Percentiles rank a stretch among this genome's conserved stretches.
phyloP scores from a whole-genome alignment of 2,329 filamentous ascomycete genomes.

The Claviceps sp. region DNA sequence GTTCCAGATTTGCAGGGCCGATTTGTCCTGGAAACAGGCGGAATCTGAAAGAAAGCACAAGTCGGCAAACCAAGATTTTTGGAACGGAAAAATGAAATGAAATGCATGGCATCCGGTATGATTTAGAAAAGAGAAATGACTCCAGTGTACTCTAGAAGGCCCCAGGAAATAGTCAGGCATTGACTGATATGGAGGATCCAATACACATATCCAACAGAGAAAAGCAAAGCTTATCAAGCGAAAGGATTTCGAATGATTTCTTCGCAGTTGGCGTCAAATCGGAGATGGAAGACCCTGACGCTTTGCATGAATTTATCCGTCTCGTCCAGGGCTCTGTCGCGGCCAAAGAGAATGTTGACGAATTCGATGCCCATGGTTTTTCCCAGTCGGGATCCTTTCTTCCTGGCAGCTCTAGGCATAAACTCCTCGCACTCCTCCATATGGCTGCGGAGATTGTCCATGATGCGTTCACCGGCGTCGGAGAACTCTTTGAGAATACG shows the following conservation, averaged over 20 bases:
- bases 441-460: conserved; percentile 69
- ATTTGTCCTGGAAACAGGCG: not conserved
- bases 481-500: conserved; percentile 87
- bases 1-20: not conserved
- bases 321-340: conserved; percentile 75
- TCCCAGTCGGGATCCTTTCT: conserved; percentile 55
- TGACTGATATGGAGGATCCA: not conserved
- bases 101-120: too few relatives aligned
- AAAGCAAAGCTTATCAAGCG: conserved; percentile 24
- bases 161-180: not conserved
- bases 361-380: conserved; percentile 91
- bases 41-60: not conserved
- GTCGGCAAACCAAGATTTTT: too few relatives aligned
- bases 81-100: too few relatives aligned
- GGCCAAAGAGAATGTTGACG: conserved; percentile 88
- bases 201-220: not conserved
- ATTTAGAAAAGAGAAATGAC: not conserved
- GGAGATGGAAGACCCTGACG: conserved; percentile 78
- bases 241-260: conserved; percentile 60
- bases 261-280: conserved; percentile 93
- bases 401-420: conserved; percentile 85
- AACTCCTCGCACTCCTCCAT: conserved; percentile 86
- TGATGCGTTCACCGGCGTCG: conserved; percentile 74
- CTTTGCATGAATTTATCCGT: conserved; percentile 89
- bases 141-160: not conserved